Percentiles rank a stretch among this genome's conserved stretches.
Evolutionary conservation across 495 filamentous ascomycete species (phyloP).

Genomic region (Aspergillus taichungensis): DNA sequence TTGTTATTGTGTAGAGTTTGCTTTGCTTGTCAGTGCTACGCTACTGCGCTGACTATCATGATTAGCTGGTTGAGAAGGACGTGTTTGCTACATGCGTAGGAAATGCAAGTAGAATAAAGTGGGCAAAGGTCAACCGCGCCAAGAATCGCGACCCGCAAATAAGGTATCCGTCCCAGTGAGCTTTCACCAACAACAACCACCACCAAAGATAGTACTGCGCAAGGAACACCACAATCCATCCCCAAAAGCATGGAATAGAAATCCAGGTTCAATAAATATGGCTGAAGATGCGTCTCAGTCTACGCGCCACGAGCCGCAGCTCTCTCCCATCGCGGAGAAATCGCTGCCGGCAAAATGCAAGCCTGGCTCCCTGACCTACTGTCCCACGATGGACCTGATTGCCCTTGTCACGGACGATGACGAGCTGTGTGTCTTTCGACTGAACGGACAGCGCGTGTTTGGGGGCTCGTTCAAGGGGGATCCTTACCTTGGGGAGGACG

Average conservation of each 20-base stretch:
- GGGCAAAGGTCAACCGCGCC: too few species aligned
- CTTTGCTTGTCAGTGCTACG: too few species aligned
- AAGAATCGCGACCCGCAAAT: too few species aligned
- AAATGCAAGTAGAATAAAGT: too few species aligned
- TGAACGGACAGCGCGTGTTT: constrained; percentile 64
- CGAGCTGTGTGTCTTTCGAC: constrained; percentile 52
- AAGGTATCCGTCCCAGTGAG: too few species aligned
- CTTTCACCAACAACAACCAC: too few species aligned
- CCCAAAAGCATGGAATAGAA: constrained; percentile 11
- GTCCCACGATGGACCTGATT: constrained; percentile 75
- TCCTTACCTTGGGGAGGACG: constrained; percentile 40
- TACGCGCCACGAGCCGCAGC: constrained; percentile 18
- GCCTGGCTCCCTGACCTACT: constrained; percentile 54
- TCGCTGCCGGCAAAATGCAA: constrained; percentile 47
- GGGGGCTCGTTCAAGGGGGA: constrained; percentile 42
- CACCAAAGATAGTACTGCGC: too few species aligned
- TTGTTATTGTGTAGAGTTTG: neutral
- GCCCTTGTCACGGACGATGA: constrained; percentile 60
- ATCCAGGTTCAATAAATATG: constrained; percentile 11
- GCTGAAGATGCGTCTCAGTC: constrained; percentile 15
- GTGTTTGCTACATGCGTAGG: too few species aligned
- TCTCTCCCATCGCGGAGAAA: constrained; percentile 47
- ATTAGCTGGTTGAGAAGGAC: too few species aligned
- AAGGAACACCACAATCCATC: neutral
- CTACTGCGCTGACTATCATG: neutral